phyloP scores from a whole-genome alignment of 768 basidiomycete genomes.

The Leccinum subtestaceum region DNA sequence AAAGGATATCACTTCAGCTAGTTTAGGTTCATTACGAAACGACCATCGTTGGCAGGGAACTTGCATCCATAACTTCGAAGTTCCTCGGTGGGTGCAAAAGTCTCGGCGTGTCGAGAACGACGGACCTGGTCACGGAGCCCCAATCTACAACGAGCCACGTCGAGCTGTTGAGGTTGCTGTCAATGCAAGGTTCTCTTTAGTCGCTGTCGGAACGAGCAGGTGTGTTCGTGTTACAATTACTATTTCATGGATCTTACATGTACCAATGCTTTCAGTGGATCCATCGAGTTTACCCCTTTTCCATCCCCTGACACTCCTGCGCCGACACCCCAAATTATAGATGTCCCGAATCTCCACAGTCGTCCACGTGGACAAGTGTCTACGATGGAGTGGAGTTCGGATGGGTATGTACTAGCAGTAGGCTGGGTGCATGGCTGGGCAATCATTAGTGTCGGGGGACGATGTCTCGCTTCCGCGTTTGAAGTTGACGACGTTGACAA shows the following conservation, averaged over 20 bases:
- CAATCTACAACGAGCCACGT: conserved; percentile 60
- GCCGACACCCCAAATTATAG: conserved; percentile 59
- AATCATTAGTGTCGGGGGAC: conserved; percentile 84
- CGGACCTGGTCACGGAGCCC: conserved; percentile 28
- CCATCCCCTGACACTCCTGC: conserved; percentile 58
- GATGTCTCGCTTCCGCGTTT: conserved; percentile 78
- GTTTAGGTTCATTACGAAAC: conserved; percentile 6
- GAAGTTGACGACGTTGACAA: conserved; percentile 66
- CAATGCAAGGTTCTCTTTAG: conserved; percentile 77
- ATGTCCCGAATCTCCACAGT: conserved; percentile 61
- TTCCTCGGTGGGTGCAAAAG: conserved; percentile 79
- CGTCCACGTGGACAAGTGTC: conserved; percentile 59
- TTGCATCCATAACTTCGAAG: conserved; percentile 73
- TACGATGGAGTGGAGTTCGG: conserved; percentile 87
- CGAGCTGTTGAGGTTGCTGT: conserved; percentile 64
- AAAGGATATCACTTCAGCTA: conserved; percentile 2
- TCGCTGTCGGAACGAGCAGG: conserved; percentile 78
- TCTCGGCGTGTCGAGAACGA: conserved; percentile 55
- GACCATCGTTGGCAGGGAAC: conserved; percentile 64
- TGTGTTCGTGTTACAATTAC: conserved; percentile 24
- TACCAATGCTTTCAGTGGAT: conserved; percentile 45
- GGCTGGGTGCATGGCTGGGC: conserved; percentile 92
- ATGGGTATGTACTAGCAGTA: conserved; percentile 92
- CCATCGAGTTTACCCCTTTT: conserved; percentile 63
- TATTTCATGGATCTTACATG: neutral